Conservation (phyloP, 116 monocot species). For the Cymodocea nodosa region DNA sequence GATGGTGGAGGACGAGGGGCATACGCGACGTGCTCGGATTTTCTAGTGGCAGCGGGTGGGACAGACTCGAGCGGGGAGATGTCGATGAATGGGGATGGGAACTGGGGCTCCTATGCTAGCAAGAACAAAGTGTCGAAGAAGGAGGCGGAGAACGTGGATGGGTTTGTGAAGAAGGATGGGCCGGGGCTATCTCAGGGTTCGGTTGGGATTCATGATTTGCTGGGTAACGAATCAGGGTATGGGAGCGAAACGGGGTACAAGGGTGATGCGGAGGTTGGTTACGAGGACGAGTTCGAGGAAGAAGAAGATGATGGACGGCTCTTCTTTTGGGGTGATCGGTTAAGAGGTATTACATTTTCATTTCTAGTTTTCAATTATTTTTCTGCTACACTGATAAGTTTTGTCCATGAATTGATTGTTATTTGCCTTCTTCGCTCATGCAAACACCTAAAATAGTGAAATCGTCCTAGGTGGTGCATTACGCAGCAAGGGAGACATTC, state of each 20-base stretch:
- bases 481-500: no score
- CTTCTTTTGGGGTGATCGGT: slow-evolving; percentile 57
- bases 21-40: slow-evolving; percentile 77
- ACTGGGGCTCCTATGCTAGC: slow-evolving; percentile 78
- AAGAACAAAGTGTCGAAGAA: slow-evolving; percentile 36
- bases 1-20: slow-evolving; percentile 34
- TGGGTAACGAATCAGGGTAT: slow-evolving; percentile 69
- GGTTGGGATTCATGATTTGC: slow-evolving; percentile 15
- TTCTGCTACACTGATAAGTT: not conserved
- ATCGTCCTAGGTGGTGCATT: no score
- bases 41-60: slow-evolving; percentile 44
- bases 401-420: not conserved
- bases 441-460: no score
- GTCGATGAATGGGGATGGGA: slow-evolving; percentile 47
- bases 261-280: slow-evolving; percentile 76
- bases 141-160: slow-evolving; percentile 20
- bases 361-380: not conserved
- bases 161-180: slow-evolving; percentile 28
- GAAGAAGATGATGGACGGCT: slow-evolving; percentile 63
- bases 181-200: slow-evolving; percentile 11
- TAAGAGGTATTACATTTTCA: slow-evolving; percentile 18
- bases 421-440: not conserved
- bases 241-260: slow-evolving; percentile 88
- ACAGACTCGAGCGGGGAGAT: slow-evolving; percentile 84
- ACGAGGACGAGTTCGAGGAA: slow-evolving; percentile 85